A percentile compares a stretch with the other conserved stretches of the same genome.
Conservation (phyloP, 768 basidiomycete genomes). For the Trametes cinnabarina region DNA sequence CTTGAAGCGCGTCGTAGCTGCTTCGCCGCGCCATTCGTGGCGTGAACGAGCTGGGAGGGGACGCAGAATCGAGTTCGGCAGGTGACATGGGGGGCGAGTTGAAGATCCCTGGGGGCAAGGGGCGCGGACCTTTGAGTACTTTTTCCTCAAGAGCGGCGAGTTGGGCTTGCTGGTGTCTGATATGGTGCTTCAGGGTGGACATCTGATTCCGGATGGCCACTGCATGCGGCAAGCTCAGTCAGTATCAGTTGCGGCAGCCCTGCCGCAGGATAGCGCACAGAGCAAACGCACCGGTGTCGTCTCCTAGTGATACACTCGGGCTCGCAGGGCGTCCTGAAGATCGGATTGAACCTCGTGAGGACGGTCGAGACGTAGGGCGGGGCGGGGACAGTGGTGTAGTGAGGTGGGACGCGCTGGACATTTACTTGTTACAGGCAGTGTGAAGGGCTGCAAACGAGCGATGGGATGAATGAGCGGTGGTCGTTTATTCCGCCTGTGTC, state of each 20-base stretch:
- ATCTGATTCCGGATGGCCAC: conserved; percentile 78
- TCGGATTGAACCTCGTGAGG: conserved; percentile 47
- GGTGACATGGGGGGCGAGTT: conserved; percentile 40
- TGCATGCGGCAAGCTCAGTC: conserved; percentile 27
- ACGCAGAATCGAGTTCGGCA: conserved; percentile 25
- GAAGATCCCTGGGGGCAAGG: conserved; percentile 44
- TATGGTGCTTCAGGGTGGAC: conserved; percentile 77
- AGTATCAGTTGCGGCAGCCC: neutral
- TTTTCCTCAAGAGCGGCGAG: conserved; percentile 66
- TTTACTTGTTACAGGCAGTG: conserved; percentile 6
- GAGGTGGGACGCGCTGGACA: conserved; percentile 22
- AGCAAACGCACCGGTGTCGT: conserved; percentile 62
- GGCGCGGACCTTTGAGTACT: conserved; percentile 65
- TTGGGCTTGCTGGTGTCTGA: conserved; percentile 82
- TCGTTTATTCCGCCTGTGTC: neutral
- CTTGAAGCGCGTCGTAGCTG: conserved; percentile 69
- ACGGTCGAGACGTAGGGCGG: conserved; percentile 45
- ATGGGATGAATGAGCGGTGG: neutral
- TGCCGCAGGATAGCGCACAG: neutral
- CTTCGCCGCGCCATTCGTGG: conserved; percentile 57
- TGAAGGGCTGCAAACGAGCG: neutral
- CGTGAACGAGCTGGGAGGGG: conserved; percentile 25
- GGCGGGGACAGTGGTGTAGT: conserved; percentile 32
- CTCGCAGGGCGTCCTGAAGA: conserved; percentile 51
- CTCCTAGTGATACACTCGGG: conserved; percentile 47